Evolutionary conservation across 805 yeast species (phyloP).

Genomic region (Suhomyces faveliae): DNA sequence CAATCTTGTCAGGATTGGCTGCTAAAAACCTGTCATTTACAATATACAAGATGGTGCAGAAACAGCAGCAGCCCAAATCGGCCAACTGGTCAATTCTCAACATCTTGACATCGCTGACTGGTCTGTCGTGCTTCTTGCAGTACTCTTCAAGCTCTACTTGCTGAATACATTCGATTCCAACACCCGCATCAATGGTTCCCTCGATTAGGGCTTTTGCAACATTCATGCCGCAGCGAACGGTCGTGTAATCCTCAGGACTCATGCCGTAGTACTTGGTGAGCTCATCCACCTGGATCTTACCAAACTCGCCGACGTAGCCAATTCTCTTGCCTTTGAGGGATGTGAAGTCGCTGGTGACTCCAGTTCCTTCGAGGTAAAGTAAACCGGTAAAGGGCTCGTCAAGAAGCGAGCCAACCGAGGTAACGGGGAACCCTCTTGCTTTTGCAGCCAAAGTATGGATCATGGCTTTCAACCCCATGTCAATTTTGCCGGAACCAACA

Average conservation of each 20-base stretch:
- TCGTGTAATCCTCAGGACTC: conserved; percentile 55
- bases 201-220: conserved; percentile 55
- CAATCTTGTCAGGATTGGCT: conserved; percentile 46
- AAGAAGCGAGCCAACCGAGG: conserved; percentile 52
- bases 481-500: conserved; percentile 55
- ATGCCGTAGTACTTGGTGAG: conserved; percentile 55
- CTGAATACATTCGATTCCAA: conserved; percentile 59
- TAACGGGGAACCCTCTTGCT: conserved; percentile 57
- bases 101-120: conserved; percentile 50
- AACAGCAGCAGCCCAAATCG: conserved; percentile 58
- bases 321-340: conserved; percentile 53
- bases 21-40: conserved; percentile 50
- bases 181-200: conserved; percentile 56
- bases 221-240: conserved; percentile 60
- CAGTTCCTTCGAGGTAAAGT: conserved; percentile 49
- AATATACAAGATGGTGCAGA: conserved; percentile 56
- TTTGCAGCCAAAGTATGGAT: conserved; percentile 59
- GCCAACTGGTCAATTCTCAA: conserved; percentile 55
- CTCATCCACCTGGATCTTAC: conserved; percentile 57
- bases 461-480: conserved; percentile 61
- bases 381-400: conserved; percentile 61
- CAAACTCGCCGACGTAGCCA: conserved; percentile 61
- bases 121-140: conserved; percentile 42
- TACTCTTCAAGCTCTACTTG: conserved; percentile 57
- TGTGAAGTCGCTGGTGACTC: conserved; percentile 50